phyloP scores from a whole-genome alignment of 768 basidiomycete genomes.

The Pisolithus microcarpus region DNA sequence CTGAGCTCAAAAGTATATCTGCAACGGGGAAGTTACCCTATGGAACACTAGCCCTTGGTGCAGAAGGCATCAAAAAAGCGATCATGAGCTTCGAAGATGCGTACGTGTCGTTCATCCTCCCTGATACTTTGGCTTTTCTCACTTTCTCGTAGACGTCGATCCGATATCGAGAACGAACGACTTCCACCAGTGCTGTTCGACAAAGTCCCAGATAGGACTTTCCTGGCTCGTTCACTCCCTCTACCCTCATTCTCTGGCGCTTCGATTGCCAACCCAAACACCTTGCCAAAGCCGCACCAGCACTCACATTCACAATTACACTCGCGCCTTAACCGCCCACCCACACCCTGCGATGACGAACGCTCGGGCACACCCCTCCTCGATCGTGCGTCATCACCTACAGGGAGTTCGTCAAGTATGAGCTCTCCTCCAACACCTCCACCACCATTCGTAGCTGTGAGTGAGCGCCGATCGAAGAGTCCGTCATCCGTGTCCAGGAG shows the following conservation, averaged over 20 bases:
- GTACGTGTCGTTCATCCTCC: constrained; percentile 31
- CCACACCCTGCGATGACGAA: constrained; percentile 31
- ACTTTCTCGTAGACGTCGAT: constrained; percentile 11
- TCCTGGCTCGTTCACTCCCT: background rate
- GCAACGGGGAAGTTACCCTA: constrained; percentile 44
- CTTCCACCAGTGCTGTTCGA: constrained; percentile 14
- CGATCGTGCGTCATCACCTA: constrained; percentile 19
- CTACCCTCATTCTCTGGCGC: background rate
- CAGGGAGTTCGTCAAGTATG: constrained; percentile 13
- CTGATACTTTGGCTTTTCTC: background rate
- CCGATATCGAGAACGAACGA: constrained; percentile 24
- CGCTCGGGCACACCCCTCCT: constrained; percentile 18
- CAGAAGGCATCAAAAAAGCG: constrained; percentile 67
- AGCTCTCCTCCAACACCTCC: constrained; percentile 20
- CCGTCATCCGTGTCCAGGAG: constrained; percentile 18
- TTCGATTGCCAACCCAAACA: too few relatives aligned
- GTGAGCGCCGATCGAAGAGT: constrained; percentile 10
- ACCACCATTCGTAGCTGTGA: constrained; percentile 8
- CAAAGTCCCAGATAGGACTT: constrained; percentile 19
- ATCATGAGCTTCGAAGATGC: constrained; percentile 64
- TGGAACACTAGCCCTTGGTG: constrained; percentile 52
- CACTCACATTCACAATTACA: too few relatives aligned
- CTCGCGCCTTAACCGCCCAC: constrained; percentile 2
- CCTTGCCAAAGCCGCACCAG: too few relatives aligned
- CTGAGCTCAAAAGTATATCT: constrained; percentile 61